These are phyloP conservation scores for Carex cristatella DNA, from an alignment of 176 grass and related monocot genomes.

Conservation along the genomic window DNA sequence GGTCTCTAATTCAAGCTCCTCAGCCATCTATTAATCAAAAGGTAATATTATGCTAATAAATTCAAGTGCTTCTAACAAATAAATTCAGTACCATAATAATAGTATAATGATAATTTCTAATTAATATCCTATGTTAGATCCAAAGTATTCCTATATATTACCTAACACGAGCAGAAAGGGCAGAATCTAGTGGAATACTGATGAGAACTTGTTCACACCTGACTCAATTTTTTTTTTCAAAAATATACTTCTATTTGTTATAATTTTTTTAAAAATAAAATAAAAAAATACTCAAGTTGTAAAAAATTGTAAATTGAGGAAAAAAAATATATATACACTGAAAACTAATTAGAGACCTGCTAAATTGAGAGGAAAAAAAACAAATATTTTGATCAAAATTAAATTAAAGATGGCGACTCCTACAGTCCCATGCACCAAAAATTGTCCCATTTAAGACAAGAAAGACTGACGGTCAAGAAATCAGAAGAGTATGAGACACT, in stretches of 20 bases:
- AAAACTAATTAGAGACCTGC: background rate
- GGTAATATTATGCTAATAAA: too few species aligned
- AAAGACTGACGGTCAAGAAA: background rate
- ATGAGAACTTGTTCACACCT: too few species aligned
- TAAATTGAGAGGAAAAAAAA: background rate
- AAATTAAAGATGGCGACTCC: background rate
- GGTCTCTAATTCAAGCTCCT: too few species aligned
- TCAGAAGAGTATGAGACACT: background rate
- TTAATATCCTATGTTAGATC: background rate
- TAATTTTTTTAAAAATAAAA: too few species aligned
- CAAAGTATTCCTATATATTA: background rate
- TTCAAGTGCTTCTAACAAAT: too few species aligned
- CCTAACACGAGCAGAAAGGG: background rate
- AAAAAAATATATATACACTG: too few species aligned
- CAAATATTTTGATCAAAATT: background rate
- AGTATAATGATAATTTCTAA: background rate
- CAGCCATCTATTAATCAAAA: too few species aligned
- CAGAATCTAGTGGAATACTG: too few species aligned
- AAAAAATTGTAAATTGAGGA: too few species aligned
- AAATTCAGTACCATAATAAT: background rate
- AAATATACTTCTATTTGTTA: too few species aligned
- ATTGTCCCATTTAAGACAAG: conserved; percentile 2
- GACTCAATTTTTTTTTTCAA: too few species aligned
- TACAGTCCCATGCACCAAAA: background rate
- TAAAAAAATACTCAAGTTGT: too few species aligned